Percentiles rank a stretch among this genome's conserved stretches.
Evolutionary conservation across 306 rosid genomes (phyloP).

Genomic region (Ormosia emarginata): DNA sequence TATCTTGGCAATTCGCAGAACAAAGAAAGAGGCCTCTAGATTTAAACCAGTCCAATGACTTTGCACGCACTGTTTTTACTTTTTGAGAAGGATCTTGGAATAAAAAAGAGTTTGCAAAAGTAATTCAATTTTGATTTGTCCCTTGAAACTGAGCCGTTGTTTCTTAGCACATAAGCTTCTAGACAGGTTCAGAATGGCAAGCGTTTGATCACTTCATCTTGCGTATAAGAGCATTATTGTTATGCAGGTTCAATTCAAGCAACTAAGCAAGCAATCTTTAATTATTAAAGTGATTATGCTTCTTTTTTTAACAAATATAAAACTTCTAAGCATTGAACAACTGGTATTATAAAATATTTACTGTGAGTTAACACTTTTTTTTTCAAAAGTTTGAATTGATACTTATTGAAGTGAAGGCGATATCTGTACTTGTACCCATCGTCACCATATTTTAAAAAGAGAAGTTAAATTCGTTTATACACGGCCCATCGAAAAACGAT

Average conservation of each 20-base stretch:
- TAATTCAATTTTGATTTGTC: slow-evolving; percentile 2
- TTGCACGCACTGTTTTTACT: neutral
- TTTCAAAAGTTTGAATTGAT: neutral
- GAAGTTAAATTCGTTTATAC: neutral
- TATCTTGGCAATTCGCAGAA: neutral
- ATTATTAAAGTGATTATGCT: neutral
- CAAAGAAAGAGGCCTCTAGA: neutral
- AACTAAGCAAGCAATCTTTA: neutral
- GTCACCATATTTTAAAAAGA: neutral
- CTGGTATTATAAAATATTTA: neutral
- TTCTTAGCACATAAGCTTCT: slow-evolving; percentile 16
- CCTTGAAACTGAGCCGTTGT: slow-evolving; percentile 11
- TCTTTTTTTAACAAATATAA: neutral
- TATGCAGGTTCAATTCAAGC: neutral
- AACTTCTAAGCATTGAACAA: neutral
- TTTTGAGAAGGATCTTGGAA: neutral
- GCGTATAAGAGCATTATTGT: neutral
- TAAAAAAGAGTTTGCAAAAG: neutral
- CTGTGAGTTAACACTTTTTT: neutral
- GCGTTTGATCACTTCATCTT: neutral
- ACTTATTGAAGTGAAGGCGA: neutral
- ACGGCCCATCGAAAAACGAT: neutral
- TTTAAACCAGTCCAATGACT: neutral
- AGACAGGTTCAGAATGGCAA: neutral
- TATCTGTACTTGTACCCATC: neutral